Evolutionary conservation across 352 stramenopile species (phyloP), one percentile per base, ranked within the genome.

Genomic region (Phytophthora colocasiae): DNA sequence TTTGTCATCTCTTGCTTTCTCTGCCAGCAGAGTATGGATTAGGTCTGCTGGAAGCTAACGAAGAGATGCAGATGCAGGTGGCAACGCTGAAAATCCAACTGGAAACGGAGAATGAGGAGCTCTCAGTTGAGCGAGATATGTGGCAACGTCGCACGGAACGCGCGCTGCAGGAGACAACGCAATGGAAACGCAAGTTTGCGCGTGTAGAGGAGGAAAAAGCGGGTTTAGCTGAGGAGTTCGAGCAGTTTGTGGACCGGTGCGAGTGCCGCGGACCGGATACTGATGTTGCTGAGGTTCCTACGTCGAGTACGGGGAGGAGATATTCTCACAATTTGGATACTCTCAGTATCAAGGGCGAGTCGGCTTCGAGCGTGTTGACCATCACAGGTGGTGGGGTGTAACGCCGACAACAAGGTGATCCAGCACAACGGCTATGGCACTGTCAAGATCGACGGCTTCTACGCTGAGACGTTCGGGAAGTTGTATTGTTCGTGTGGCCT

Each of bases 11-110:
- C 80, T 49, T 8, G 74, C 69, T 11, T 81, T 73, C 39, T 89
- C 62, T 36, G 81, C 68, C 88, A 15, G 88, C 83, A 6, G 83
- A 92, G 63, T 95, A 95, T 63, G 88, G 88, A 24, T 65, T 93
- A 11, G 81, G 77, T 29, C 75, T 96, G 32, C 58, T 96, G n/a
- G 78, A 88, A 36, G 66, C 70, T 27, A 95, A 96, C 54, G 86
- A 94, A 34, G 83, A 94, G 67, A 66, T 95, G 27, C 71, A 89
- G 53, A 64, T 91, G 53, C 74, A 92, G 41, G 80, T 92, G 41
- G 74, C 75, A 43, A 78, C 85, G 44, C 66, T 93, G 46, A 81
- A 89, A 53, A 91, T 96, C 38, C 83, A 90, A 40, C 62, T 87
- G 46, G 88, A 96, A 44, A 85, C 74, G 1, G 77, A 89, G 55